A percentile compares a stretch with the other conserved stretches of the same genome.
Evolutionary conservation across 495 filamentous ascomycete species (phyloP).

Genomic region (Penicillium malachiteum): DNA sequence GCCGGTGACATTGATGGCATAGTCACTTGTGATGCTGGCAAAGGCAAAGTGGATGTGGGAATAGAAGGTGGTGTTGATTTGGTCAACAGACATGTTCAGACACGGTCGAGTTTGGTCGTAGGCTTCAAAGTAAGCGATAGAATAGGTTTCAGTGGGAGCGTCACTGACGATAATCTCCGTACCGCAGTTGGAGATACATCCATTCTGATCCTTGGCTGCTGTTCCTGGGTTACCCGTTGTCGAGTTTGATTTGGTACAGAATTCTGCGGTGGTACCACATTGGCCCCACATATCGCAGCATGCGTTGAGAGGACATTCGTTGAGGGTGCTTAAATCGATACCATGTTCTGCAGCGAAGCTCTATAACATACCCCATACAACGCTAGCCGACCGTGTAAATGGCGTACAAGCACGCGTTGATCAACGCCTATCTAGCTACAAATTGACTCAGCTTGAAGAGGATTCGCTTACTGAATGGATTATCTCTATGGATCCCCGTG

Average conservation of each 20-base stretch:
- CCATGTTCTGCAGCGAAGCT: neutral
- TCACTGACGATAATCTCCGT: constrained; percentile 1
- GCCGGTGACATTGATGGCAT: constrained; percentile 26
- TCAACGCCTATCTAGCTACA: too few species aligned
- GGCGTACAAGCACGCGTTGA: too few species aligned
- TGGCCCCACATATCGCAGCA: constrained; percentile 12
- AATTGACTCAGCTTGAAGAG: too few species aligned
- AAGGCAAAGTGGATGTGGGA: constrained; percentile 50
- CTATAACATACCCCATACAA: too few species aligned
- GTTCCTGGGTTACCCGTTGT: neutral
- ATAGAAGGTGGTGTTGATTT: constrained; percentile 27
- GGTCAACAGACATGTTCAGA: constrained; percentile 14
- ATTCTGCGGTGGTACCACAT: neutral
- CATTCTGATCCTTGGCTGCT: neutral
- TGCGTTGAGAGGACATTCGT: constrained; percentile 8
- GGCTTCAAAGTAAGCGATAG: neutral
- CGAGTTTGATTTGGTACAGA: neutral
- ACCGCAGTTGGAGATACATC: constrained; percentile 6
- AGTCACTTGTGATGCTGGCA: constrained; percentile 31
- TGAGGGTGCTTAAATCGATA: neutral
- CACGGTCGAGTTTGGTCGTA: constrained; percentile 15
- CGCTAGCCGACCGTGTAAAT: too few species aligned
- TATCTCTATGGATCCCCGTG: too few species aligned
- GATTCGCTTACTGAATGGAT: too few species aligned
- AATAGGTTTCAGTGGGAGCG: neutral